Base-by-base conservation (phyloP, 768 basidiomycete species). In the Boletus fagicola region DNA sequence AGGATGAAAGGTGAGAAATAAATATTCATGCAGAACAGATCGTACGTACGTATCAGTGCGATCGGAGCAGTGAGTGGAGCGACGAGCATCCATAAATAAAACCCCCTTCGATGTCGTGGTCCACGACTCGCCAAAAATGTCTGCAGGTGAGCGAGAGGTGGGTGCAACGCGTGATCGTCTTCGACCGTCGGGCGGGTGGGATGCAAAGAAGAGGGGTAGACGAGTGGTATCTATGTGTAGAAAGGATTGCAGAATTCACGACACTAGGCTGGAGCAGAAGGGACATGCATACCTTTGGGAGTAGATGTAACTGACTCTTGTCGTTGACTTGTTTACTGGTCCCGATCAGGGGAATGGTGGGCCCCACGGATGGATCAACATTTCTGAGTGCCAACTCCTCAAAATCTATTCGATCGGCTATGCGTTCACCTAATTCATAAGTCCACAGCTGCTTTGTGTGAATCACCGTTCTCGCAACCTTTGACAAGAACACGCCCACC, bases 61-160 rank as follows among this genome's bases (percentile, higher is more conserved):
- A 93, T 84, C 2, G 90, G 90, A n/a, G 83, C 76, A 5, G 89
- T 92, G 18, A 92, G 66, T 1, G 90, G 91, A 26, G 86, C 76
- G 38, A 87, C 67, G 6, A 81, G 55, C 73, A 86, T 77, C 87
- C 88, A 93, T 4, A 77, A 69, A 60, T 75, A 82, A 62, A 89
- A 85, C 2, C 88, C 86, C 63, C 77, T 82, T 62, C 76, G 77
- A 74, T 93, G 90, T 20, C 74, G 77, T 15, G 88, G 87, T 39
- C 78, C 80, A 26, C 87, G 81, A 54, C 75, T 74, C 46, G 76
- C 74, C 28, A 88, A 70, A 31, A 89, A 74, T 0, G 75, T 64
- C 39, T 71, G 76, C 13, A 92, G 74, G 42, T 88, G 83, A 51
- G 67, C 58, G 69, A 65, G 39, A 64, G 68, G 77, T 69, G 57